Evolutionary conservation across 2,329 filamentous ascomycete genomes (phyloP).

Genomic region (Aspergillus fumigatus): DNA sequence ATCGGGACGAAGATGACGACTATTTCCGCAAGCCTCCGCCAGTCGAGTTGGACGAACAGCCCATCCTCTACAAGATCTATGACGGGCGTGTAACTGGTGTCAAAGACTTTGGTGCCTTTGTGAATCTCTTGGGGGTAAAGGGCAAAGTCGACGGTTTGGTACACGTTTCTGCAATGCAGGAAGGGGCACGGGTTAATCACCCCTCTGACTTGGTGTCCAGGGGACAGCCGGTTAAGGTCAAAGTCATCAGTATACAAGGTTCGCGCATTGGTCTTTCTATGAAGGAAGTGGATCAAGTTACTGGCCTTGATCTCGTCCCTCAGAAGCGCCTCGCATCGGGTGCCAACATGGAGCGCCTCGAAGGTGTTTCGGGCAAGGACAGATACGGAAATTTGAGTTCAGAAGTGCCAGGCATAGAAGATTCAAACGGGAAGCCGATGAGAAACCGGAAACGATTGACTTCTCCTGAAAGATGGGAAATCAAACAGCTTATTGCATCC

Average conservation of each 20-base stretch:
- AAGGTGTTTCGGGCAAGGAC: constrained; percentile 53
- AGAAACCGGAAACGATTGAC: constrained; percentile 87
- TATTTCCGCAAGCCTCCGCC: constrained; percentile 62
- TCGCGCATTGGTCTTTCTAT: constrained; percentile 82
- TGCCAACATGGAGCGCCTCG: constrained; percentile 80
- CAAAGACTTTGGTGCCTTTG: constrained; percentile 94
- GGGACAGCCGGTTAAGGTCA: constrained; percentile 85
- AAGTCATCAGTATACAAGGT: constrained; percentile 81
- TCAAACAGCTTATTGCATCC: constrained; percentile 91
- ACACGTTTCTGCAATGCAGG: constrained; percentile 83
- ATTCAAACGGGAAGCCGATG: constrained; percentile 51
- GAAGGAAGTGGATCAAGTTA: constrained; percentile 93
- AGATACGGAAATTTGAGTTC: constrained; percentile 51
- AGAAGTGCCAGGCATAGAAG: constrained; percentile 61
- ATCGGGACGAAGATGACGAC: constrained; percentile 48
- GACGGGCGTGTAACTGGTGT: constrained; percentile 84
- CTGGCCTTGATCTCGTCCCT: constrained; percentile 76
- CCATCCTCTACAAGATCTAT: constrained; percentile 82
- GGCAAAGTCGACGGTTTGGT: constrained; percentile 91
- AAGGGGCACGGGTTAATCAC: constrained; percentile 82
- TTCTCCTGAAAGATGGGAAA: constrained; percentile 95
- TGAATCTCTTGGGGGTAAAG: constrained; percentile 80
- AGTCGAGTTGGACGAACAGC: constrained; percentile 73
- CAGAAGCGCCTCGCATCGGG: constrained; percentile 77
- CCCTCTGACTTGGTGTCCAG: constrained; percentile 79